Percentiles rank a stretch among this genome's conserved stretches.
phyloP scores from a whole-genome alignment of 495 filamentous ascomycete species.

The Massariosphaeria phaeospora region DNA sequence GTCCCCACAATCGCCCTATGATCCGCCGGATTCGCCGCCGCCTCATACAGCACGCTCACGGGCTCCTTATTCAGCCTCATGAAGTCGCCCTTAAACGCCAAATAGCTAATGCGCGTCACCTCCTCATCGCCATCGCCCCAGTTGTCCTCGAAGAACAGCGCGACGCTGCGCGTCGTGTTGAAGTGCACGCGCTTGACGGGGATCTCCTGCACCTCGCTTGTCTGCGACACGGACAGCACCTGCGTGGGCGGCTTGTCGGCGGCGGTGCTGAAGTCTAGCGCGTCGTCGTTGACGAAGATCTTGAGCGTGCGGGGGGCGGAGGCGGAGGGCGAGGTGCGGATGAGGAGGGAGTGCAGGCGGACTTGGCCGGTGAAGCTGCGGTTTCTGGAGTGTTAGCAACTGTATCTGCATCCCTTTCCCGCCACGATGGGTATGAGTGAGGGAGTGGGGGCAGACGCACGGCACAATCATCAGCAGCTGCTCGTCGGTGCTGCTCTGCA shows the following conservation, averaged over 20 bases:
- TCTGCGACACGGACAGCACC: conserved; percentile 70
- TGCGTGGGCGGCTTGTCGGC: conserved; percentile 68
- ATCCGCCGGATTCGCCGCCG: conserved; percentile 84
- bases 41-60: conserved; percentile 82
- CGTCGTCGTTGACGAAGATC: conserved; percentile 77
- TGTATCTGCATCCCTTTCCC: background rate
- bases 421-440: background rate
- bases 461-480: conserved; percentile 88
- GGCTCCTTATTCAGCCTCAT: conserved; percentile 80
- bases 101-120: conserved; percentile 69
- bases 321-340: conserved; percentile 66
- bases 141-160: conserved; percentile 79
- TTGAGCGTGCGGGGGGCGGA: conserved; percentile 78
- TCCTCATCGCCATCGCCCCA: conserved; percentile 60
- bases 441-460: conserved; percentile 50
- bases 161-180: conserved; percentile 68
- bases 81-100: conserved; percentile 92
- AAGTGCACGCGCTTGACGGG: conserved; percentile 83
- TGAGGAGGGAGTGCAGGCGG: conserved; percentile 80
- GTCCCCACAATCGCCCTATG: conserved; percentile 51
- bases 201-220: conserved; percentile 76
- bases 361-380: conserved; percentile 92
- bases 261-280: conserved; percentile 71
- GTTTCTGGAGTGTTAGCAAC: too few species aligned
- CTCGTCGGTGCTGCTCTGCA: conserved; percentile 84